Conservation (phyloP, 1,284 basidiomycete species). For the Sporisorium scitamineum region DNA sequence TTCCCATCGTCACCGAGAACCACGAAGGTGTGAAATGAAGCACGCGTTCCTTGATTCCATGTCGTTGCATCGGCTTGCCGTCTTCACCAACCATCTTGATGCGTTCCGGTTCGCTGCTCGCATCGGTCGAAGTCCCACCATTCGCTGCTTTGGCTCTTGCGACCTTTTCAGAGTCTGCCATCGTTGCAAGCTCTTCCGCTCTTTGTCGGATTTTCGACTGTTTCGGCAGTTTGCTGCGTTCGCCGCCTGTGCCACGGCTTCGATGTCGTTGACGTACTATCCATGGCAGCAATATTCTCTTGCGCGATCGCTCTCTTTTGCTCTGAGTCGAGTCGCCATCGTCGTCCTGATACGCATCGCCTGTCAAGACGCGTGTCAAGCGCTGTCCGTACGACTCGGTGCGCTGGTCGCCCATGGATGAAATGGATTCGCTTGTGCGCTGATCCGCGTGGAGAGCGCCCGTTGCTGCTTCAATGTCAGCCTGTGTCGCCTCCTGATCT, state of each 20-base stretch:
- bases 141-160: constrained; percentile 2
- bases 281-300: constrained; percentile 6
- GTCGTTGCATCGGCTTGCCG: constrained; percentile 43
- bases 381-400: constrained; percentile 36
- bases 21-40: constrained; percentile 60
- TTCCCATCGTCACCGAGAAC: constrained; percentile 61
- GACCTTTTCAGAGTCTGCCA: constrained; percentile 42
- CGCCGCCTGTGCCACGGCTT: not conserved
- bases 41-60: constrained; percentile 47
- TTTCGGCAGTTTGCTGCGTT: not conserved
- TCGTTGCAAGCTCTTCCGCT: constrained; percentile 35
- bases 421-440: not conserved
- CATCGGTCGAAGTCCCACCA: not conserved
- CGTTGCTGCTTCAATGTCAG: constrained; percentile 27
- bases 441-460: not conserved
- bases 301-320: constrained; percentile 1
- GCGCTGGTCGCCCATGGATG: not conserved
- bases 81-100: constrained; percentile 45
- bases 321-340: constrained; percentile 2
- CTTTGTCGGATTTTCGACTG: constrained; percentile 22
- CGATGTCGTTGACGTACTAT: constrained; percentile 16
- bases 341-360: constrained; percentile 7
- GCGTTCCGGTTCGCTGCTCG: constrained; percentile 20
- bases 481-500: not conserved
- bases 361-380: constrained; percentile 37